A percentile compares a stretch with the other conserved stretches of the same genome.
phyloP scores from a whole-genome alignment of 2,329 filamentous ascomycete species.

The Verticillium tricorpus region DNA sequence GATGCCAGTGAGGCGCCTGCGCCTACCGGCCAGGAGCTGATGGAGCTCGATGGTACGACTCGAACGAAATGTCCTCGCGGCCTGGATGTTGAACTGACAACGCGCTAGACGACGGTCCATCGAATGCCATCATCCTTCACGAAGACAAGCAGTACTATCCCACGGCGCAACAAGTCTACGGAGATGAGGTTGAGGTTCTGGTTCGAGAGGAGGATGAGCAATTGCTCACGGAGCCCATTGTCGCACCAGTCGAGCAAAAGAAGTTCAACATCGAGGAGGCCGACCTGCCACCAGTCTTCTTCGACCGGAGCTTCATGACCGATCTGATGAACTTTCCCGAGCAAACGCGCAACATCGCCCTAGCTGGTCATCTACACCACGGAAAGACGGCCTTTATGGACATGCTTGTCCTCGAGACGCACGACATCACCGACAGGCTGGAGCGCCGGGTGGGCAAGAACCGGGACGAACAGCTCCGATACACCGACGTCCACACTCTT shows the following conservation, averaged over 20 bases:
- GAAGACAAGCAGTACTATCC: constrained; percentile 99
- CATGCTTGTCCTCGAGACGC: constrained; percentile 94
- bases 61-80: background rate
- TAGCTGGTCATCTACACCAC: constrained; percentile 92
- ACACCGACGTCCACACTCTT: constrained; percentile 86
- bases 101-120: constrained; percentile 61
- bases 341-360: constrained; percentile 86
- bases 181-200: constrained; percentile 87
- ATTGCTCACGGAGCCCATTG: constrained; percentile 85
- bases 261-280: constrained; percentile 93
- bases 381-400: constrained; percentile 98
- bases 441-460: constrained; percentile 78
- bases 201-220: constrained; percentile 98
- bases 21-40: constrained; percentile 72
- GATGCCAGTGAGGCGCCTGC: constrained; percentile 62
- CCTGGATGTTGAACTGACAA: background rate
- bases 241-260: constrained; percentile 88
- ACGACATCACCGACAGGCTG: constrained; percentile 74
- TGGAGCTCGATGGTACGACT: constrained; percentile 79
- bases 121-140: constrained; percentile 94
- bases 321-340: constrained; percentile 96
- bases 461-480: constrained; percentile 84
- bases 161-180: constrained; percentile 94
- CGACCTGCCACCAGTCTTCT: constrained; percentile 83
- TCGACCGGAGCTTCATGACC: constrained; percentile 86